phyloP scores from a whole-genome alignment of 495 filamentous ascomycete genomes.

The Penicillium herquei region DNA sequence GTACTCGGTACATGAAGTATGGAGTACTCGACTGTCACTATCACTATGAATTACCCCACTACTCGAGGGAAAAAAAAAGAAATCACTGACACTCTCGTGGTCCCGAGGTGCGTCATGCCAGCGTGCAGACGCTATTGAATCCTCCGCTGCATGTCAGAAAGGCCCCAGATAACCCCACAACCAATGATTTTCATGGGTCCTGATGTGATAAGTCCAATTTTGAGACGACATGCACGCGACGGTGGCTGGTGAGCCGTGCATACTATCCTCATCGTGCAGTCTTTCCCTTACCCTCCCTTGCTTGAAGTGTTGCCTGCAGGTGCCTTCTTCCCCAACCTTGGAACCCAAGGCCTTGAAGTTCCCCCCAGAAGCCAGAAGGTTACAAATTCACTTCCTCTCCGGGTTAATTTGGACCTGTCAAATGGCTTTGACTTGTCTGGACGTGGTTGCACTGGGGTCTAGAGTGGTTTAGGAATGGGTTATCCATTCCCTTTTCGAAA shows the following conservation, averaged over 20 bases:
- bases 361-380: neutral
- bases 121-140: slow-evolving; percentile 20
- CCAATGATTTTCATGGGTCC: neutral
- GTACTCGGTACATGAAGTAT: no score
- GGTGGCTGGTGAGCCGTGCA: slow-evolving; percentile 15
- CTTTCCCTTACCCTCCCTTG: neutral
- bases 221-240: slow-evolving; percentile 13
- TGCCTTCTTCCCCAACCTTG: neutral
- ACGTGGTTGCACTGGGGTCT: no score
- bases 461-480: no score
- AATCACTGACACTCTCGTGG: slow-evolving; percentile 8
- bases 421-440: neutral
- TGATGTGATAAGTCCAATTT: slow-evolving; percentile 21
- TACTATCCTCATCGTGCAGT: slow-evolving; percentile 11
- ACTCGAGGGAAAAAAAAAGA: neutral
- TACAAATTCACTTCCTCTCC: neutral
- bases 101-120: slow-evolving; percentile 13
- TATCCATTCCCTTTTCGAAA: neutral
- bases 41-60: no score
- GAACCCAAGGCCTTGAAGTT: neutral
- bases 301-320: neutral
- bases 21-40: no score
- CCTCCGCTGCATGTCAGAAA: slow-evolving; percentile 26
- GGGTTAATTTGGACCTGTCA: slow-evolving; percentile 13
- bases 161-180: neutral